Evolutionary conservation across 768 basidiomycete species (phyloP), one percentile per base, ranked within the genome.

Genomic region (Suillus lakei): DNA sequence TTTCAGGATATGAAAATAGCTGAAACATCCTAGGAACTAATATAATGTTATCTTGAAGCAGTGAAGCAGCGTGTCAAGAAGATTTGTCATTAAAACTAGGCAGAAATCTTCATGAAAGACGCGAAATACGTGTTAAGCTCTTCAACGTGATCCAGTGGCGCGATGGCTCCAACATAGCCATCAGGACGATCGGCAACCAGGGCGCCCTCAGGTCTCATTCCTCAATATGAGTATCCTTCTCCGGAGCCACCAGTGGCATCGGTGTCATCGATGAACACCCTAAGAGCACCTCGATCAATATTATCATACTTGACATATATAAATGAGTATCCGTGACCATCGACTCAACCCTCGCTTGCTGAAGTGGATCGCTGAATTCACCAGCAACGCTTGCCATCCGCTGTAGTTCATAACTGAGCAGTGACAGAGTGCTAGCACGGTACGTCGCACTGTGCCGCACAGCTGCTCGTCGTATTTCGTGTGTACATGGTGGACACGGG

Each of bases 151-250:
- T 79, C 71, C 46, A 91, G 74, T 0, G 88, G 84, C 1, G 80
- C 80, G 38, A 91, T 77, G 68, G 79, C 80, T 4, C 86, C 88
- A 38, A 92, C 82, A 64, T 90, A 90, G 15, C 90, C 90, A 38
- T 76, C 76, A 15, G 75, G 75, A 21, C 76, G 75, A 38, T 74
- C 76, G 2, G 73, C 72, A 41, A 75, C 70, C 16, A 77, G 59
- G 6, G 69, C 73, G 18, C 76, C 76, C 44, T 73, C 66, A 10
- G 72, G 61, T 1, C 63, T 61, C 15, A 80, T 70, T 0, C 89
- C 89, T 68, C 86, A 90, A 34, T 81, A 80, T 0, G 73, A 67
- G 71, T 91, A 90, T 5, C 85, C 88, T 41, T 80, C 79, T 6
- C 86, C 87, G 28, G 77, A 70, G 4, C 61, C 70, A 3, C 81